phyloP scores from a whole-genome alignment of 345 rosid genomes.

The Hibiscus trionum region DNA sequence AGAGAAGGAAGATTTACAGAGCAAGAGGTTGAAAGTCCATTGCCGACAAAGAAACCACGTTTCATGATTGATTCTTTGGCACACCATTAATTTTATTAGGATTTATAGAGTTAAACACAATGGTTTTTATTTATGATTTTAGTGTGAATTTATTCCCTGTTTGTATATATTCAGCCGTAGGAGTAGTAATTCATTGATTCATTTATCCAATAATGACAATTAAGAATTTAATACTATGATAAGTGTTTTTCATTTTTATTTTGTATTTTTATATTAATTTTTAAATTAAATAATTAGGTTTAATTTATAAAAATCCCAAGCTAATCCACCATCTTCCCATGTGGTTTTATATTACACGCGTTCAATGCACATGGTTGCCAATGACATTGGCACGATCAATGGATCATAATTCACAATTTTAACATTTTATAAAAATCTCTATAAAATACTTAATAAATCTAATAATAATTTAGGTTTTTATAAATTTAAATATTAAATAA shows the following conservation, averaged over 20 bases:
- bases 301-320: no score
- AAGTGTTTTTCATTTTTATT: no score
- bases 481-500: no score
- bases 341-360: not conserved
- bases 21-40: conserved; percentile 66
- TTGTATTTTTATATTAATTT: no score
- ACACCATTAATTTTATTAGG: not conserved
- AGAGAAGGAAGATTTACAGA: conserved; percentile 18
- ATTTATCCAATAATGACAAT: not conserved
- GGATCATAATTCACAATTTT: not conserved
- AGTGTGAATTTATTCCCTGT: conserved; percentile 23
- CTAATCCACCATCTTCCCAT: conserved; percentile 1
- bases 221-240: no score
- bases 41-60: conserved; percentile 59
- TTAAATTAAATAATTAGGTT: no score
- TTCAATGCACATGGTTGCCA: conserved; percentile 26
- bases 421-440: no score
- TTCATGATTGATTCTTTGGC: conserved; percentile 19
- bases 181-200: not conserved
- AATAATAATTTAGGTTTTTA: no score
- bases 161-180: not conserved
- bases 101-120: not conserved
- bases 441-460: no score
- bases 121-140: not conserved
- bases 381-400: not conserved